Percentiles rank a stretch among this genome's conserved stretches.
Evolutionary conservation across 768 basidiomycete species (phyloP).

Genomic region (Russula virescens): DNA sequence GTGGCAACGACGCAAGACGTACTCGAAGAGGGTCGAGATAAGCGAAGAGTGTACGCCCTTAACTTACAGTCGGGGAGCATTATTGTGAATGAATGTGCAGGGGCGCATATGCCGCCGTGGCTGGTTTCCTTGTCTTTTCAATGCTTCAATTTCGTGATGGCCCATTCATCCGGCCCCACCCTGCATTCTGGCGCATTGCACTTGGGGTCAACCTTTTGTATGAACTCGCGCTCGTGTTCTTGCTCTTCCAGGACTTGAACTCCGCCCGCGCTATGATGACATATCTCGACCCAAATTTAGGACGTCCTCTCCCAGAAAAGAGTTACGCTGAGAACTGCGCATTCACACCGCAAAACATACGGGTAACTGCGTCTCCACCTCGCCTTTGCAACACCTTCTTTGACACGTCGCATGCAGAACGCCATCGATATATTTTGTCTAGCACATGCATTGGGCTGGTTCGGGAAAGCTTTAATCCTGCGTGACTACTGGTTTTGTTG

Average conservation of each 20-base stretch:
- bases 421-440: constrained; percentile 84
- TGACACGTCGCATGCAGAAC: constrained; percentile 39
- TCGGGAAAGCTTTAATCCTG: constrained; percentile 84
- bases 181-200: constrained; percentile 77
- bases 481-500: constrained; percentile 94
- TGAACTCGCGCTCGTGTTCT: constrained; percentile 74
- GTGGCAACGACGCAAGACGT: constrained; percentile 80
- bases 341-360: constrained; percentile 54
- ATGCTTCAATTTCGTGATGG: constrained; percentile 89
- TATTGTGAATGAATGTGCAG: constrained; percentile 34
- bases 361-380: constrained; percentile 43
- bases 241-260: constrained; percentile 78
- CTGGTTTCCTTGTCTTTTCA: constrained; percentile 72
- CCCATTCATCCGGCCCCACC: constrained; percentile 83
- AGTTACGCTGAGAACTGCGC: constrained; percentile 80
- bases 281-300: constrained; percentile 65
- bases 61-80: background rate
- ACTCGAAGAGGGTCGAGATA: constrained; percentile 78
- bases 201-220: constrained; percentile 80
- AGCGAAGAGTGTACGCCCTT: constrained; percentile 63
- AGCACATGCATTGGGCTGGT: constrained; percentile 84
- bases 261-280: constrained; percentile 77
- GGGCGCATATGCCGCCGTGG: constrained; percentile 69
- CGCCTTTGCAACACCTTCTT: background rate
- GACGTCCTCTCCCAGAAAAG: constrained; percentile 73